phyloP scores from a whole-genome alignment of 805 yeast genomes.

The Kazachstania bromeliacearum region DNA sequence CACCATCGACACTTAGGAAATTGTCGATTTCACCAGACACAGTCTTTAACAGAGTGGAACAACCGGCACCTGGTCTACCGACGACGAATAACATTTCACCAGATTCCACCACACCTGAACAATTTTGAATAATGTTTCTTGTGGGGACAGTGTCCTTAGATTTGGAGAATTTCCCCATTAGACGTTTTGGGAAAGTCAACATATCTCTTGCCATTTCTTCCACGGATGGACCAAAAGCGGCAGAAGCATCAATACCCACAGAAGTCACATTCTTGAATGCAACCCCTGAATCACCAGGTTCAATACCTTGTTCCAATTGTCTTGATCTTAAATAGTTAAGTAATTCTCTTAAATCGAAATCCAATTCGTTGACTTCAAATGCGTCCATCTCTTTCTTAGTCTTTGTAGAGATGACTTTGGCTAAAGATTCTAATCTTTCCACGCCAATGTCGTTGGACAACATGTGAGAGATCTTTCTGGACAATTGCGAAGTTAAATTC shows the following conservation, averaged over 20 bases:
- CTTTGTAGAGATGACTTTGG: constrained; percentile 41
- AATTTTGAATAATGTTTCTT: constrained; percentile 33
- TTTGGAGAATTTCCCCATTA: constrained; percentile 20
- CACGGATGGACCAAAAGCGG: constrained; percentile 41
- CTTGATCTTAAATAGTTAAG: constrained; percentile 33
- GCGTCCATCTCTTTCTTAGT: constrained; percentile 37
- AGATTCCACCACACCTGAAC: constrained; percentile 36
- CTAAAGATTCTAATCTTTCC: constrained; percentile 38
- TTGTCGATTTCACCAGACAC: constrained; percentile 38
- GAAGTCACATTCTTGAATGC: constrained; percentile 37
- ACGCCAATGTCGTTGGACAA: constrained; percentile 30
- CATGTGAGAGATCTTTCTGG: constrained; percentile 26
- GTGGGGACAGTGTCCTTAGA: constrained; percentile 28
- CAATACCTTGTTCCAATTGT: constrained; percentile 37
- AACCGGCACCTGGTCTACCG: constrained; percentile 58
- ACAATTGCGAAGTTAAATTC: constrained; percentile 21
- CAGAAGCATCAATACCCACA: constrained; percentile 44
- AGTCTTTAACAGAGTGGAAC: constrained; percentile 44
- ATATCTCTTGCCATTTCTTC: constrained; percentile 34
- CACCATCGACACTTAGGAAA: constrained; percentile 32
- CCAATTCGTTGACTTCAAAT: constrained; percentile 37
- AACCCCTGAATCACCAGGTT: constrained; percentile 42
- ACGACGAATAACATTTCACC: constrained; percentile 47
- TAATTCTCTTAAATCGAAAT: constrained; percentile 38
- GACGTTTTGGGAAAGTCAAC: constrained; percentile 21